These are phyloP conservation scores for Hypoxylon intermedium DNA, from an alignment of 495 filamentous ascomycete genomes.

Conservation along the genomic window DNA sequence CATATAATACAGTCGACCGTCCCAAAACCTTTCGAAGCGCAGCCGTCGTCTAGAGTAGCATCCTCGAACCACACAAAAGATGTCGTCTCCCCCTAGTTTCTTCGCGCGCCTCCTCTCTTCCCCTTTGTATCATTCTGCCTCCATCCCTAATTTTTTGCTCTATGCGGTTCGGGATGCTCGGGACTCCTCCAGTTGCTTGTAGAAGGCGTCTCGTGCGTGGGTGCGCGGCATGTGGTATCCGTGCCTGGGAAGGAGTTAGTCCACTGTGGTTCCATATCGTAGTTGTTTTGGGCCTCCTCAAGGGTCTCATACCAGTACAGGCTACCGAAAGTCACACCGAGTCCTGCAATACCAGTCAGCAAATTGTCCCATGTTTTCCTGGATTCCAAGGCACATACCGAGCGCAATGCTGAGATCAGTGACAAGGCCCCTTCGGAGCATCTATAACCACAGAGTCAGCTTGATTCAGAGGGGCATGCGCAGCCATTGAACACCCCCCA, in stretches of 20 bases:
- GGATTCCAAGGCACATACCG: conserved; percentile 43
- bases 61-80: conserved; percentile 6
- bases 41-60: conserved; percentile 11
- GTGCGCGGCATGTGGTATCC: conserved; percentile 61
- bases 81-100: conserved; percentile 18
- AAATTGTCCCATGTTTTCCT: background rate
- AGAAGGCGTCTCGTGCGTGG: conserved; percentile 56
- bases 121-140: background rate
- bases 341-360: conserved; percentile 42
- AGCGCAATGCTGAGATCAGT: conserved; percentile 53
- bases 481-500: conserved; percentile 16
- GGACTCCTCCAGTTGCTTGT: conserved; percentile 55
- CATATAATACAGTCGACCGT: conserved; percentile 31
- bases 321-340: conserved; percentile 53
- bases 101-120: background rate
- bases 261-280: background rate
- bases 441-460: conserved; percentile 42
- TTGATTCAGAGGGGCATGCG: conserved; percentile 1
- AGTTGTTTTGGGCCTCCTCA: background rate
- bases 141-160: conserved; percentile 8
- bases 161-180: conserved; percentile 45
- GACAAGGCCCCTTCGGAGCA: conserved; percentile 59
- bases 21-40: conserved; percentile 14
- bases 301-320: conserved; percentile 54
- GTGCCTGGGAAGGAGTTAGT: conserved; percentile 51